Base-by-base conservation (phyloP, 441 rosid species). In the Mallotus japonicus region DNA sequence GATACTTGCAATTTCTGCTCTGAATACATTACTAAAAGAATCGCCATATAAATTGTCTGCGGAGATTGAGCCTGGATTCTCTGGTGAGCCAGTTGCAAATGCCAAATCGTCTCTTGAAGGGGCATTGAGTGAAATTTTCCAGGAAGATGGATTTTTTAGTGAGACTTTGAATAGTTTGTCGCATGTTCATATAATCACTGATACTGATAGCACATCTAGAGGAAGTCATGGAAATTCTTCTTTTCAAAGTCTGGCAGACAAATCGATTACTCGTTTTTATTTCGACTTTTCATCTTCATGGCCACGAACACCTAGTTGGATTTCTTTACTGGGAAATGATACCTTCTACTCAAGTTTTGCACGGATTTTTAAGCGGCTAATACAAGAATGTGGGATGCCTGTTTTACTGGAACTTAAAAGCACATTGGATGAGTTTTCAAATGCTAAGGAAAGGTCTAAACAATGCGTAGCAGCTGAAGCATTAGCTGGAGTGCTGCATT, bases 261-360 rank as follows among this genome's bases (percentile, higher is more conserved):
- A 89, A 87, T 93, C 98, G 63, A 93, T 92, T 76, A 93, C 98
- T 78, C 95, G 89, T 61, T 93, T 96, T 85, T 96, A 90, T 83
- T 96, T 96, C 46, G 97, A 96, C 77, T 96, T 96, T 82, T 90
- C 98, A 65, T 88, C 99, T 67, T 89, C 99, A 16, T 96, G 99
- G 99, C 99, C 99, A 69, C 96, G 96, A 54, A 96, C 99, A 73
- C 99, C 99, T 71, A 90, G 93, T 80, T 96, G 99, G 98, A 92
- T 92, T 57, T 93, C 99, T 81, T 80, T 96, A 80, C 75, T 93
- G 80, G 99, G 98, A 82, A 87, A 79, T 83, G 95, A 92, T 81
- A 96, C 92, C 16, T 96, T 96, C 79, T 92, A 93, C 86, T 81
- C 99, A 71, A 89, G 87, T 81, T 92, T 93, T 87, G 98, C 99